These are phyloP conservation scores for Colletotrichum navitas DNA, from an alignment of 2,329 filamentous ascomycete species.

Conservation along the genomic window DNA sequence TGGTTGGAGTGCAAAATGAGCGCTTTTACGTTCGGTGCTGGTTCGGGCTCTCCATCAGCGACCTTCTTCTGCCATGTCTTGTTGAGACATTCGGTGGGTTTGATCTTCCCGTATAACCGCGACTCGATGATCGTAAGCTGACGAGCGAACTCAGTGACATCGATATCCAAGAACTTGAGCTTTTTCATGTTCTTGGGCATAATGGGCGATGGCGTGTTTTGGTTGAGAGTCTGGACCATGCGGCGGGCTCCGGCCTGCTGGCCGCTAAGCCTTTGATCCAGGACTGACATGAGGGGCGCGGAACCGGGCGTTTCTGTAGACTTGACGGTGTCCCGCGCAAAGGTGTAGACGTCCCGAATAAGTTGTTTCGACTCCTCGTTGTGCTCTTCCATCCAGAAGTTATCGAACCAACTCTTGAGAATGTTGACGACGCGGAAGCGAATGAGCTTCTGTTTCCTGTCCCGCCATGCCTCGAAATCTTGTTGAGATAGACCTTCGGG, in stretches of 20 bases:
- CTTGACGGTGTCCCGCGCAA: constrained; percentile 92
- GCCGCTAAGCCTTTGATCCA: constrained; percentile 89
- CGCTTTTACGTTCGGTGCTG: constrained; percentile 93
- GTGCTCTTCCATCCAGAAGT: constrained; percentile 97
- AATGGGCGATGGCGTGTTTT: constrained; percentile 86
- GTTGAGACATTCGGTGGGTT: constrained; percentile 94
- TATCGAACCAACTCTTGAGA: constrained; percentile 97
- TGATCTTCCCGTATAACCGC: constrained; percentile 93
- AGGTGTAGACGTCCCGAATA: constrained; percentile 89
- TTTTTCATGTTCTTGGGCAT: constrained; percentile 99
- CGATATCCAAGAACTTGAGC: constrained; percentile 97
- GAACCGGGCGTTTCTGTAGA: constrained; percentile 94
- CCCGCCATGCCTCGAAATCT: constrained; percentile 89
- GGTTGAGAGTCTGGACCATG: constrained; percentile 87
- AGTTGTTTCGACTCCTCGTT: constrained; percentile 86
- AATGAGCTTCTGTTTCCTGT: constrained; percentile 95
- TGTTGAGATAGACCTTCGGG: constrained; percentile 80
- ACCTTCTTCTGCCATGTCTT: constrained; percentile 99
- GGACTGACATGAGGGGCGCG: constrained; percentile 82
- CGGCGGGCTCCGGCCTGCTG: constrained; percentile 89
- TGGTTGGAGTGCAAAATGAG: constrained; percentile 98
- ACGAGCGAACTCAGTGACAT: constrained; percentile 94
- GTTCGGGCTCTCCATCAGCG: constrained; percentile 82
- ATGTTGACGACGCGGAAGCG: constrained; percentile 98
- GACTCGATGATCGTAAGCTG: constrained; percentile 98